Evolutionary conservation across 2,329 filamentous ascomycete genomes (phyloP), one percentile per base, ranked within the genome.

Genomic region (Neonectria punicea): DNA sequence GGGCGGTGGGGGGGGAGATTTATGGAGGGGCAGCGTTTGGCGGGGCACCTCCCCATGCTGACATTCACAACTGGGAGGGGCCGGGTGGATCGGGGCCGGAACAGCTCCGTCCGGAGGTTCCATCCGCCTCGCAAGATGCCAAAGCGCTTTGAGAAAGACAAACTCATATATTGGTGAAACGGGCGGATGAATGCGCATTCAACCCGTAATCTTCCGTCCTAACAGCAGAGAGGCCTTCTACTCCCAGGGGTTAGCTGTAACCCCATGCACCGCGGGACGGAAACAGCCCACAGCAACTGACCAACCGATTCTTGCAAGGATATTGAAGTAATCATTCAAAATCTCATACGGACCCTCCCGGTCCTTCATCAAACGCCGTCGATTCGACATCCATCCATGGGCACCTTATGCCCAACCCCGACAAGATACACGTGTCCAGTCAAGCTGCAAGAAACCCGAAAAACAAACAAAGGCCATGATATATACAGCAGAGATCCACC

Each of bases 11-110:
- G 53, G 51, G 63, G 49, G 50, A 69, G 63, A 64, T 64, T 70
- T 54, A 51, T 71, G 66, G 70, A 72, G 70, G 71, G 70, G 71
- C 58, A 67, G 18, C n/a, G 39, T 71, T 58, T 65, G 67, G 70
- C 30, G 70, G 70, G 70, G 70, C 63, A 25, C 25, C 25, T 25
- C 25, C 4, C 22, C 22, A 22, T 4, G 22, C 22, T 22, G 25
- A 25, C 25, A 25, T 25, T 25, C 5, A 25, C 25, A 25, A 25
- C 25, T 25, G 2, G 56, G 61, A 67, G 69, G 69, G 67, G 67
- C 60, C 67, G 20, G 39, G 43, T 46, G 53, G 55, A 46, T 49
- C 64, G 63, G 60, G 34, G 46, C 56, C 61, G 56, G 55, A 53
- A 49, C 49, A 51, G 60, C 65, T n/a, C 66, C 61, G 58, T 56